Evolutionary conservation across 306 rosid species (phyloP).

Genomic region (Quercus engelmannii): DNA sequence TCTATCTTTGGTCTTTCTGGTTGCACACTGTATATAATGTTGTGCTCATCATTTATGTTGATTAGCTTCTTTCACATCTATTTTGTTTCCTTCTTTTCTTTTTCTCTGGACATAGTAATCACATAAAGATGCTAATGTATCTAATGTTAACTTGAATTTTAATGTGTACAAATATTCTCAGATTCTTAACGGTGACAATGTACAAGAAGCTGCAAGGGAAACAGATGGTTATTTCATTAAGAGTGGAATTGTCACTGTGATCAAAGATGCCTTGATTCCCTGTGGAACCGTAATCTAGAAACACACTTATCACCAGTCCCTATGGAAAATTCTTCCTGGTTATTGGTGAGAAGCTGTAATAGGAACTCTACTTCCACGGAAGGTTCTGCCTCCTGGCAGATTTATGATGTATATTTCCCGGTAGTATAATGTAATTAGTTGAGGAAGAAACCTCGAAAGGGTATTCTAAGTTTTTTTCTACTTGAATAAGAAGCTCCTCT

Average conservation of each 20-base stretch:
- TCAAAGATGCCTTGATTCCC: slow-evolving; percentile 95
- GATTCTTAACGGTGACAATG: slow-evolving; percentile 74
- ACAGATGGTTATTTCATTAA: slow-evolving; percentile 96
- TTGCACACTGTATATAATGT: neutral
- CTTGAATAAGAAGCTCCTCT: slow-evolving; percentile 32
- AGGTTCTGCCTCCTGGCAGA: slow-evolving; percentile 16
- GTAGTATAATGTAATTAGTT: slow-evolving; percentile 40
- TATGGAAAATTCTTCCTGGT: neutral
- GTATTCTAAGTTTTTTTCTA: slow-evolving; percentile 20
- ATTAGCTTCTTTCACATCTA: neutral
- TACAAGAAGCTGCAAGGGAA: slow-evolving; percentile 99
- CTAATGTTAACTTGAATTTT: neutral
- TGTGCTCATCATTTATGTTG: neutral
- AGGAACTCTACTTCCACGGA: slow-evolving; percentile 18
- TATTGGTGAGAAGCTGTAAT: slow-evolving; percentile 7
- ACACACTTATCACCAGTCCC: neutral
- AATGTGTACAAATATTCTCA: slow-evolving; percentile 24
- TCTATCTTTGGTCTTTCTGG: neutral
- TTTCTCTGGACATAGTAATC: too few relatives aligned
- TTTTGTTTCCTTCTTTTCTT: neutral
- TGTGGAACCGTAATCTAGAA: slow-evolving; percentile 70
- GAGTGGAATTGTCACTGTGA: slow-evolving; percentile 89
- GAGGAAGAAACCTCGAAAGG: slow-evolving; percentile 39
- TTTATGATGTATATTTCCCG: slow-evolving; percentile 33
- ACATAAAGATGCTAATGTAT: neutral